Evolutionary conservation across 768 basidiomycete species (phyloP), one percentile per base, ranked within the genome.

Genomic region (Xerocomus potaroensis): DNA sequence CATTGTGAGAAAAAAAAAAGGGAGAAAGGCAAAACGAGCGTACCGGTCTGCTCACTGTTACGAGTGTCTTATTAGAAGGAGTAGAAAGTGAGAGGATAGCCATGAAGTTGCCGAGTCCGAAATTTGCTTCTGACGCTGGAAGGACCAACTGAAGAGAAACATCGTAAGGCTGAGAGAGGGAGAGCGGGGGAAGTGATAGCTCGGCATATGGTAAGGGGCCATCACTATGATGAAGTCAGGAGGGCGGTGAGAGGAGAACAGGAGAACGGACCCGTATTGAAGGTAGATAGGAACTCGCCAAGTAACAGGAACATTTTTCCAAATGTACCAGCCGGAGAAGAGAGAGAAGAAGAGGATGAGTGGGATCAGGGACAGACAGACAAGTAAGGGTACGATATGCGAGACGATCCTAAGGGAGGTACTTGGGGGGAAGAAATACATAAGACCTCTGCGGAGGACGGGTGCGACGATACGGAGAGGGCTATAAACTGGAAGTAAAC

Each of bases 91-190:
- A 80, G 29, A 91, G 61, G 35, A 72, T 76, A 5, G 80, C 70
- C 90, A 92, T 92, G 65, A 91, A 92, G 63, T 92, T 92, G 33
- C 90, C 90, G 3, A 92, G 78, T 4, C 72, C 81, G 56, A 78
- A 70, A 66, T 89, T 91, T 18, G 81, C 64, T 48, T 82, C 79
- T 15, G 76, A 76, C 4, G 78, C 71, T 10, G 90, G 90, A 7
- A 91, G 70, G 23, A 69, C 63, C 14, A 92, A 69, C 43, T 79
- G 76, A 14, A 91, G 66, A 35, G 80, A 81, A 41, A 92, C 70
- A 52, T 89, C 81, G 47, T 91, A 92, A n/a, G 78, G 77, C 51
- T 91, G 89, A 30, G 74, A 68, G 15, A 77, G 58, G 41, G 76
- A 73, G 24, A 91, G 69, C 11, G 62, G 48, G 2, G 80, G 76